These are phyloP conservation scores for Alloteropsis angusta DNA, from an alignment of 202 grass and related monocot genomes.

Conservation along the genomic window DNA sequence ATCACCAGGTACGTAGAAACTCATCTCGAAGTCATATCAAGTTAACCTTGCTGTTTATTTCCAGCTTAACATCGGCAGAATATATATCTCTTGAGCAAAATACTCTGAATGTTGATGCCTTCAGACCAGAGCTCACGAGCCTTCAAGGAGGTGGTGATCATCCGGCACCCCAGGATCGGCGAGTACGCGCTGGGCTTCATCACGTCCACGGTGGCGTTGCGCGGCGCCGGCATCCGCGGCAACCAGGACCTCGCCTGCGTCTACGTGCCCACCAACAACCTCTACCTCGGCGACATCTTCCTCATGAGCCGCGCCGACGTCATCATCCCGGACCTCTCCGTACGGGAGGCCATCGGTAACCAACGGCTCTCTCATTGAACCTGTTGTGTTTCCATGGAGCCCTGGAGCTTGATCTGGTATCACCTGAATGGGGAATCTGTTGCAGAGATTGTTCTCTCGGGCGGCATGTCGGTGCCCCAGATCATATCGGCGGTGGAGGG, in stretches of 20 bases:
- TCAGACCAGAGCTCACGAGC: conserved; percentile 59
- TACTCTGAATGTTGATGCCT: no score
- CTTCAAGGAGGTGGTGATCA: conserved; percentile 76
- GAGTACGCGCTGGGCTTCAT: conserved; percentile 78
- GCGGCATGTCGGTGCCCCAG: conserved; percentile 56
- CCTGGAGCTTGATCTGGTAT: neutral
- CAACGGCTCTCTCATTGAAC: neutral
- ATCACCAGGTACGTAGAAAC: conserved; percentile 50
- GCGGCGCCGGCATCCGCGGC: neutral
- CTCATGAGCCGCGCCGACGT: conserved; percentile 49
- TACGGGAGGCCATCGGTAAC: conserved; percentile 65
- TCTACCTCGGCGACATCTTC: conserved; percentile 70
- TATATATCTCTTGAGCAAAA: no score
- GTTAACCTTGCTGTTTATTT: no score
- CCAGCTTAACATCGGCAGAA: no score
- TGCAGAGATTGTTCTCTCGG: conserved; percentile 62
- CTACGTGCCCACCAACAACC: conserved; percentile 61
- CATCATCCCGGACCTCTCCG: conserved; percentile 49
- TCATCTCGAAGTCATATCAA: no score
- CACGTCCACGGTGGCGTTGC: conserved; percentile 53
- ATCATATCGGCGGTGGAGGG: conserved; percentile 47
- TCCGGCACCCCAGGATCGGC: conserved; percentile 58
- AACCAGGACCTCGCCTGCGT: conserved; percentile 39
- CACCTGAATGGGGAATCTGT: neutral
- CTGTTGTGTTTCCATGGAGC: neutral